These are phyloP conservation scores for Protostelium mycophagum DNA, from an alignment of 78 protist genomes.

Conservation along the genomic window DNA sequence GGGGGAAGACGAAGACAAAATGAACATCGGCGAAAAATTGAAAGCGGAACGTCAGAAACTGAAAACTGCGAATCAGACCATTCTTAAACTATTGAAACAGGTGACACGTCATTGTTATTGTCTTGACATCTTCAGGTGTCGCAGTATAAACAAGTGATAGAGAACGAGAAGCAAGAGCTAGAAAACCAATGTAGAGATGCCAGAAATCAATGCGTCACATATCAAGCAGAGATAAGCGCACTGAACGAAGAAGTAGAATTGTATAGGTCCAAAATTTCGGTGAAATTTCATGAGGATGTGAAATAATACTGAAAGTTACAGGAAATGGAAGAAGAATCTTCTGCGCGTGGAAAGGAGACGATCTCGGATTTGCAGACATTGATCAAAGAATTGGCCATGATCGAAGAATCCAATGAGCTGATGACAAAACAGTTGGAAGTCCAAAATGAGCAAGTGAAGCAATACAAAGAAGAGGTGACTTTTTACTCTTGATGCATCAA, in stretches of 20 bases:
- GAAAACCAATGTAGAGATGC: background rate
- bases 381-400: background rate
- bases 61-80: background rate
- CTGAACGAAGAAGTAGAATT: background rate
- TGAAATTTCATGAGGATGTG: too few relatives aligned
- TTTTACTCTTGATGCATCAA: background rate
- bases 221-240: background rate
- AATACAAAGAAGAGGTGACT: background rate
- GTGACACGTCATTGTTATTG: background rate
- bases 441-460: background rate
- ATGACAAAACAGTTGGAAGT: background rate
- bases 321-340: background rate
- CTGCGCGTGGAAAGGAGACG: background rate
- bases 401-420: background rate
- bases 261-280: too few relatives aligned
- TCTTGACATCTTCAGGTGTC: background rate
- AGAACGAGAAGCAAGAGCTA: background rate
- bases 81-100: background rate
- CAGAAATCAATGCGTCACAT: background rate
- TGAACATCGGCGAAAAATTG: background rate
- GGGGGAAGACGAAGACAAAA: too few relatives aligned
- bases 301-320: too few relatives aligned
- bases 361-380: background rate
- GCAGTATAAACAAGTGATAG: background rate
- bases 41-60: background rate